Evolutionary conservation across 169 alveolate species (phyloP).

Genomic region (Toxoplasma gondii): DNA sequence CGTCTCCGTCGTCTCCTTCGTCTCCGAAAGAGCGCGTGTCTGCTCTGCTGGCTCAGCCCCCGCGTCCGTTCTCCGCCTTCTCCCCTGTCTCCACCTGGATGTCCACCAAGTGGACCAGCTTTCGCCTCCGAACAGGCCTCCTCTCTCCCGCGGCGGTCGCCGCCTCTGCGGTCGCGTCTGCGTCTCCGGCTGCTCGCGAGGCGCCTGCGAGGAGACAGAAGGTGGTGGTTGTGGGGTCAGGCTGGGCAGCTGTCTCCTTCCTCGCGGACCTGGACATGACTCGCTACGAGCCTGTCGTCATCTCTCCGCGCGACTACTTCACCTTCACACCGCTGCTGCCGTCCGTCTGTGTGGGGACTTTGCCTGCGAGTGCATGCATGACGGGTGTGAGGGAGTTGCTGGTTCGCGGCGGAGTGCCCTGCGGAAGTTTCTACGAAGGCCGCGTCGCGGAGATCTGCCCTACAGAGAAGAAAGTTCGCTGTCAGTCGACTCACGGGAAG

Average conservation of each 20-base stretch:
- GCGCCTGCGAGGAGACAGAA: neutral
- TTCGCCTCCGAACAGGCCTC: neutral
- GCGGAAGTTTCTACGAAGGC: constrained; percentile 44
- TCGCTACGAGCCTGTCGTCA: constrained; percentile 57
- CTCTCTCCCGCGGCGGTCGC: neutral
- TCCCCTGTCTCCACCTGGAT: neutral
- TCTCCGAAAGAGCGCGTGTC: neutral
- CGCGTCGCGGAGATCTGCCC: constrained; percentile 25
- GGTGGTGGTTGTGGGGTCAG: constrained; percentile 66
- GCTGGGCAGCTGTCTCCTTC: constrained; percentile 66
- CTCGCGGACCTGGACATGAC: constrained; percentile 46
- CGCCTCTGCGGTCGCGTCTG: neutral
- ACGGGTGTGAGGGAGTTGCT: constrained; percentile 22
- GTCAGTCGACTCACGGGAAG: constrained; percentile 1
- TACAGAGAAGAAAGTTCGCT: neutral
- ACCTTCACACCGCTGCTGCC: constrained; percentile 70
- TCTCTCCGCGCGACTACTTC: constrained; percentile 66
- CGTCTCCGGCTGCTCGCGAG: neutral
- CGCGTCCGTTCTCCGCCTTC: neutral
- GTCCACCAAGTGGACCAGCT: neutral
- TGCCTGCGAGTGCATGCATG: constrained; percentile 58
- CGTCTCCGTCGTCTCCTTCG: neutral
- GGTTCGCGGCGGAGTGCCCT: constrained; percentile 37
- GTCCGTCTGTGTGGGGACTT: constrained; percentile 50
- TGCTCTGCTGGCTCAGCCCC: neutral